Conservation (phyloP, 2,329 filamentous ascomycete species). For the Thyridium curvatum region DNA sequence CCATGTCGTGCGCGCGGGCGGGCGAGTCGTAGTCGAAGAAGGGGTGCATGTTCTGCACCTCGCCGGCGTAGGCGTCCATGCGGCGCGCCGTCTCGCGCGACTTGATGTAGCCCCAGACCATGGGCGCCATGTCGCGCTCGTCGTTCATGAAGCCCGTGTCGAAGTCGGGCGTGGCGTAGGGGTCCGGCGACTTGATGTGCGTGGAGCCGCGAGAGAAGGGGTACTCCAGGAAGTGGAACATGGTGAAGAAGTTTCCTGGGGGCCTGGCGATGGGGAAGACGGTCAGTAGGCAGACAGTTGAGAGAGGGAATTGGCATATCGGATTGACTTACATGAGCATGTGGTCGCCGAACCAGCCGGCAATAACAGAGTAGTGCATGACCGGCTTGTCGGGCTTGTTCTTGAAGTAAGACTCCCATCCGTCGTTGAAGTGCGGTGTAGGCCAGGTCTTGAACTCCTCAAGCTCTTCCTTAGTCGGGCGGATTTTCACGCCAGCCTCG, state of each 20-base stretch:
- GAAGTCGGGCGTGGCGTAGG: conserved; percentile 71
- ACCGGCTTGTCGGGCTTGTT: conserved; percentile 81
- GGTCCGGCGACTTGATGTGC: conserved; percentile 64
- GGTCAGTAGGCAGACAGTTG: conserved; percentile 19
- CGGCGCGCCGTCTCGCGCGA: conserved; percentile 72
- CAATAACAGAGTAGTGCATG: conserved; percentile 77
- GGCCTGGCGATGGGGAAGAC: conserved; percentile 46
- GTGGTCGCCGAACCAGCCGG: conserved; percentile 58
- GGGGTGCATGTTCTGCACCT: conserved; percentile 63
- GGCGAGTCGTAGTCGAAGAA: conserved; percentile 66
- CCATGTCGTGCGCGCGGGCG: conserved; percentile 65
- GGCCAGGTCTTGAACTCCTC: conserved; percentile 66
- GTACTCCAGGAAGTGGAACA: conserved; percentile 78
- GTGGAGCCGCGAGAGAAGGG: conserved; percentile 68
- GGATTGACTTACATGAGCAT: conserved; percentile 49
- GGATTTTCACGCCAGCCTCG: conserved; percentile 72
- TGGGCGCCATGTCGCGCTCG: conserved; percentile 76
- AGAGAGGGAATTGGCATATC: conserved; percentile 10
- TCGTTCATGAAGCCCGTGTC: conserved; percentile 83
- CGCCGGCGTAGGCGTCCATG: conserved; percentile 73
- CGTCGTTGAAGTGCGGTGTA: conserved; percentile 64
- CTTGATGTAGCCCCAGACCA: conserved; percentile 82
- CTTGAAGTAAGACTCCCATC: conserved; percentile 80
- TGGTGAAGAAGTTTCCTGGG: conserved; percentile 73
- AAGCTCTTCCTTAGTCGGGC: conserved; percentile 63